A percentile compares a stretch with the other conserved stretches of the same genome.
These are phyloP conservation scores for Aspergillus terreus DNA, from an alignment of 2,329 filamentous ascomycete genomes.

Conservation along the genomic window DNA sequence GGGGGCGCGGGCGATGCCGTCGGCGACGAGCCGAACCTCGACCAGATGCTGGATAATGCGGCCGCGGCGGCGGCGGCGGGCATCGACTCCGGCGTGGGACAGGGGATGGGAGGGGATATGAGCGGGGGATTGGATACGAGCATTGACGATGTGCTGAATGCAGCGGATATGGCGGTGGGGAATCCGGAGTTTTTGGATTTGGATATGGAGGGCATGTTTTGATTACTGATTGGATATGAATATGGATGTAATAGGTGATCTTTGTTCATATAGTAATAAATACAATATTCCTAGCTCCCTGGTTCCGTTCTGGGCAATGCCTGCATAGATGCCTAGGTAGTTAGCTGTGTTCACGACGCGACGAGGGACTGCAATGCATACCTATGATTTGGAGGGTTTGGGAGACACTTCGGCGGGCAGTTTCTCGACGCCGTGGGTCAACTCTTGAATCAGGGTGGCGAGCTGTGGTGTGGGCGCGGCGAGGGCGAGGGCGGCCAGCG, in stretches of 20 bases:
- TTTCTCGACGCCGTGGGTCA: too few species aligned
- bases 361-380: too few species aligned
- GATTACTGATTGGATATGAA: neutral
- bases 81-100: slow-evolving; percentile 26
- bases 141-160: slow-evolving; percentile 44
- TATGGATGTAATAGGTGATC: neutral
- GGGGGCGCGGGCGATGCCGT: slow-evolving; percentile 14
- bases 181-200: slow-evolving; percentile 44
- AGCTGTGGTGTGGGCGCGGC: neutral
- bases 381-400: too few species aligned
- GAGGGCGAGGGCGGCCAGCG: slow-evolving; percentile 1
- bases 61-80: slow-evolving; percentile 33
- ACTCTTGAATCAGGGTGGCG: too few species aligned
- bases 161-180: slow-evolving; percentile 40
- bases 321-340: too few species aligned
- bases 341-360: too few species aligned
- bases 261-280: neutral
- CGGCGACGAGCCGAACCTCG: slow-evolving; percentile 32
- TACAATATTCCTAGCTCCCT: too few species aligned
- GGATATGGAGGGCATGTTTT: slow-evolving; percentile 45
- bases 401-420: too few species aligned
- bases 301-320: too few species aligned
- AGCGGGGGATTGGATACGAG: slow-evolving; percentile 30
- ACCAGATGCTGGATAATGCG: slow-evolving; percentile 39
- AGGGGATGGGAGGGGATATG: slow-evolving; percentile 18